Evolutionary conservation across 148 eudicot species (phyloP), one percentile per base, ranked within the genome.

Genomic region (Tetragonia tetragonoides): DNA sequence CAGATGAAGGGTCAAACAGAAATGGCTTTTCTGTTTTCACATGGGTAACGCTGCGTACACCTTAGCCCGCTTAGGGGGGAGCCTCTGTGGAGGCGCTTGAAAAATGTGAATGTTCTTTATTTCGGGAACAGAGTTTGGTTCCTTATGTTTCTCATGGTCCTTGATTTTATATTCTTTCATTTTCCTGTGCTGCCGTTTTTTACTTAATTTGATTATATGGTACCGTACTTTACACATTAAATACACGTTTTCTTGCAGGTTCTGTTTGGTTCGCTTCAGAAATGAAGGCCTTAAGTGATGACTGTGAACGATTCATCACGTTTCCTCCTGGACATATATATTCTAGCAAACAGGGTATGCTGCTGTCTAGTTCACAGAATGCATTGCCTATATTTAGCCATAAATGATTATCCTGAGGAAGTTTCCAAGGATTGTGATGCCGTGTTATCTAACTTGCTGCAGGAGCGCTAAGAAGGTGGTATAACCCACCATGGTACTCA

Each of bases 251-350:
- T 21, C 78, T 40, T 86, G 78, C 90, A 92, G 98, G 98, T 78
- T 92, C 98, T 2, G 86, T 88, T 74, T 94, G 98, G 98, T 94
- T 94, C 86, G 90, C 98, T 42, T 94, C 97, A 67, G 98, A 94
- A 84, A 91, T 94, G 98, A 94, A 94, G 79, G 98, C 98, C 20
- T 67, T 94, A 68, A 92, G 94, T 85, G 98, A 94, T 89, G 98
- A 94, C 79, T 94, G 98, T 82, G 98, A 94, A 78, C 81, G 91
- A 77, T 94, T 94, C 85, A 88, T 85, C 78, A 70, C 86, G 70
- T 92, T 92, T 83, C 97, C 87, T 79, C 98, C 94, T 73, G 97
- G 97, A 39, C 93, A 92, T 81, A 83, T 89, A 74, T 92, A 92
- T 82, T 92, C 97, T 70, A 92, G 97, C 91, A 92, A 91, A 87